phyloP scores from a whole-genome alignment of 1,139 yeast species.

The Oligophagozyma castellii region DNA sequence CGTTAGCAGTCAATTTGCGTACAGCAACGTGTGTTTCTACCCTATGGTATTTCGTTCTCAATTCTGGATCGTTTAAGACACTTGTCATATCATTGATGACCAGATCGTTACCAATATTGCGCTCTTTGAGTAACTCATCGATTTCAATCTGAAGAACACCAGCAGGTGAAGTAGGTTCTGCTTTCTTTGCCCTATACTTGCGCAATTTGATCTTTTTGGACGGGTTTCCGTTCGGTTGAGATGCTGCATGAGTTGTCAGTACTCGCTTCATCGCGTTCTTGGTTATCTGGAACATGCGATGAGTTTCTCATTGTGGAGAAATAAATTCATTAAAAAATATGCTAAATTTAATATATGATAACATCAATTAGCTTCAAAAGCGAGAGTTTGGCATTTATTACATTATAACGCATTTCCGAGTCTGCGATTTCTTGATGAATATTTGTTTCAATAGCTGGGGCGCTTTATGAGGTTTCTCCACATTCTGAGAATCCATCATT shows the following conservation, averaged over 20 bases:
- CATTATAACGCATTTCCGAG: conserved; percentile 1
- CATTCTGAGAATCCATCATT: conserved; percentile 9
- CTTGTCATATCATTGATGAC: conserved; percentile 50
- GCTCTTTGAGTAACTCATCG: conserved; percentile 36
- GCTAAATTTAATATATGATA: neutral
- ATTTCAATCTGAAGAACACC: conserved; percentile 76
- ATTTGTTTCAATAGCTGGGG: conserved; percentile 6
- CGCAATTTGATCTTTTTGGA: conserved; percentile 27
- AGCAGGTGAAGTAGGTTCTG: conserved; percentile 66
- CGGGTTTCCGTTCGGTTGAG: too few species aligned
- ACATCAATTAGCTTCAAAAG: neutral
- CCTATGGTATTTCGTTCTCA: conserved; percentile 37
- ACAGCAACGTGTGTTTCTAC: conserved; percentile 45
- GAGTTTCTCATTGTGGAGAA: neutral
- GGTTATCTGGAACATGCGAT: conserved; percentile 3
- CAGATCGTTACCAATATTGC: conserved; percentile 32
- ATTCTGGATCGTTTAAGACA: conserved; percentile 36
- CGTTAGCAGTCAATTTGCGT: conserved; percentile 52
- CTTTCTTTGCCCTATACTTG: conserved; percentile 45
- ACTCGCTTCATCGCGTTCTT: conserved; percentile 2
- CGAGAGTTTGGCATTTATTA: neutral
- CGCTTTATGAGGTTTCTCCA: conserved; percentile 4
- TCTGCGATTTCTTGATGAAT: conserved; percentile 4
- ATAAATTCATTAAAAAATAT: neutral
- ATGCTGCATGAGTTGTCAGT: conserved; percentile 2